These are phyloP conservation scores for Bjerkandera adusta DNA, from an alignment of 1,284 basidiomycete genomes.

Conservation along the genomic window DNA sequence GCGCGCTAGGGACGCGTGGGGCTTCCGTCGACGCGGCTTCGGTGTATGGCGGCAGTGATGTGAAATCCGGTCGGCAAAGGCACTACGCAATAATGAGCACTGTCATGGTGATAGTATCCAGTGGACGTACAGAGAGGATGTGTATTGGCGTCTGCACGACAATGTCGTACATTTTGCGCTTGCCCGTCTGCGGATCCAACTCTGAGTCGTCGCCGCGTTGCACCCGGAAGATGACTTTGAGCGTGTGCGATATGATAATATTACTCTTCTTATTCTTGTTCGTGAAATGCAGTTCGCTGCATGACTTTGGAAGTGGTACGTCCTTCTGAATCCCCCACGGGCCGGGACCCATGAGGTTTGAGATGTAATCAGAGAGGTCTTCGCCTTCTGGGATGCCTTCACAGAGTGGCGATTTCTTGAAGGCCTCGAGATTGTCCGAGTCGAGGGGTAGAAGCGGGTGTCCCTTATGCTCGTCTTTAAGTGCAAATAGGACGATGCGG, in stretches of 20 bases:
- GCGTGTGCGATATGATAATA: constrained; percentile 73
- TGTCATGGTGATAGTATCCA: constrained; percentile 17
- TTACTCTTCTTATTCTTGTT: constrained; percentile 84
- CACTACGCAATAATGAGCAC: constrained; percentile 43
- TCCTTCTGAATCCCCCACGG: constrained; percentile 68
- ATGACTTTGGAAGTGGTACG: constrained; percentile 55
- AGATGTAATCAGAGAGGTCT: constrained; percentile 51
- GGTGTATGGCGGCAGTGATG: constrained; percentile 70
- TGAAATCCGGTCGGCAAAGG: constrained; percentile 78
- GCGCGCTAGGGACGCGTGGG: background rate
- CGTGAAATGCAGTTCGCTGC: constrained; percentile 68
- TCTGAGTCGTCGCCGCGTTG: constrained; percentile 74
- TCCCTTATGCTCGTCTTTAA: constrained; percentile 52
- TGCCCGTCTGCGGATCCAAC: constrained; percentile 66
- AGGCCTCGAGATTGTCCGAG: constrained; percentile 52
- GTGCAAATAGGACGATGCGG: constrained; percentile 65
- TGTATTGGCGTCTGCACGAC: constrained; percentile 83
- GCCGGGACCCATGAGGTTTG: constrained; percentile 70
- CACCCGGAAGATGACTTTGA: constrained; percentile 86
- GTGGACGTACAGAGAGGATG: constrained; percentile 69
- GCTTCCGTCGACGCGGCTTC: constrained; percentile 20
- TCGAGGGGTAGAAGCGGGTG: constrained; percentile 65
- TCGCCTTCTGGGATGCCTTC: constrained; percentile 40
- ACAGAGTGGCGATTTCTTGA: constrained; percentile 54
- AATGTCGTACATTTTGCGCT: constrained; percentile 86